Conservation (phyloP, 257 asterid species). For the Phtheirospermum japonicum region DNA sequence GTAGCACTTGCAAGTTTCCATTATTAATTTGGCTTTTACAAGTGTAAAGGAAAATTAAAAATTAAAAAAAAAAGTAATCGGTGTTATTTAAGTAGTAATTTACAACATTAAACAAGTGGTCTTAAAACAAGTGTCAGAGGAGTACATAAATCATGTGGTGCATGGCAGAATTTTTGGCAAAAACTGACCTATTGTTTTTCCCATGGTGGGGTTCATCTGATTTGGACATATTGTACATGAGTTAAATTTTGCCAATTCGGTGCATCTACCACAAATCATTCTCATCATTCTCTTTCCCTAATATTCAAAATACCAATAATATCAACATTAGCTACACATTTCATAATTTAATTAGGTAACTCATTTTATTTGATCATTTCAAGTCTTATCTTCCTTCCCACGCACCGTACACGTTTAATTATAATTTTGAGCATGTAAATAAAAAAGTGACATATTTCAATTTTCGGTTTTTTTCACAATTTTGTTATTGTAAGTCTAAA, state of each 20-base stretch:
- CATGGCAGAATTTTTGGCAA: constrained; percentile 17
- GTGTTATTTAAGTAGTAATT: background rate
- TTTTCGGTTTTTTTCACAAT: too few relatives aligned
- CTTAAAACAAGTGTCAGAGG: constrained; percentile 12
- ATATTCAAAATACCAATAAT: constrained; percentile 23
- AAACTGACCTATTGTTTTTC: too few relatives aligned
- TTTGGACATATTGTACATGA: constrained; percentile 6
- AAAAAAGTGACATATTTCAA: too few relatives aligned
- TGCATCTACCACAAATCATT: background rate
- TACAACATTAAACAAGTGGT: background rate
- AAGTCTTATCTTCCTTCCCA: too few relatives aligned
- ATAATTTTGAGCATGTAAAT: too few relatives aligned
- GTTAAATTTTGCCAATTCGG: background rate
- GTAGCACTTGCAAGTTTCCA: too few relatives aligned
- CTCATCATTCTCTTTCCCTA: background rate
- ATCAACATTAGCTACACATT: background rate
- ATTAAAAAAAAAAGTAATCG: background rate
- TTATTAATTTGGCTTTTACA: background rate
- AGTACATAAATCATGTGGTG: constrained; percentile 24
- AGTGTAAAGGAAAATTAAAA: background rate
- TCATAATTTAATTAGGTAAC: background rate
- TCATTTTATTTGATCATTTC: background rate
- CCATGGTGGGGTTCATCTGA: constrained; percentile 7
- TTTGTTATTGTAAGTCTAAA: too few relatives aligned
- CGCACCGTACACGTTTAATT: too few relatives aligned